Conservation (phyloP, 129 eudicot genomes). For the Chrysanthemum seticuspe region DNA sequence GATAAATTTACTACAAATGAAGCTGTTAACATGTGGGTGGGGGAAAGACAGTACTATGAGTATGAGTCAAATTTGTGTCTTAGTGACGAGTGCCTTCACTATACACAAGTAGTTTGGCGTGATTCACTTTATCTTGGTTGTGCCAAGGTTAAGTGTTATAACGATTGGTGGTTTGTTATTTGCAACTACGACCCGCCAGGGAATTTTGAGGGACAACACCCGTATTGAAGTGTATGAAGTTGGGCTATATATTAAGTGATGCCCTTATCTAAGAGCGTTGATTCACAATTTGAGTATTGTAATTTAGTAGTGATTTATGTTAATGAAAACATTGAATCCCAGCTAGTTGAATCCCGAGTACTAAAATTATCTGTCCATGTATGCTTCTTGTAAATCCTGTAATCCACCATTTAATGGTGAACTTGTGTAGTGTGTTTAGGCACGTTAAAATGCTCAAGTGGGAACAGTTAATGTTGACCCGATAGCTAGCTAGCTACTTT, state of each 20-base stretch:
- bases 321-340: neutral
- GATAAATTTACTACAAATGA: slow-evolving; percentile 38
- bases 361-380: too few relatives aligned
- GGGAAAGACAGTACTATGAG: slow-evolving; percentile 46
- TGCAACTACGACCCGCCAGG: slow-evolving; percentile 65
- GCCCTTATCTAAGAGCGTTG: neutral
- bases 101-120: slow-evolving; percentile 72
- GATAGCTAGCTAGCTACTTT: too few relatives aligned
- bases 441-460: too few relatives aligned
- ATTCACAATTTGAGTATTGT: neutral
- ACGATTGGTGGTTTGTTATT: slow-evolving; percentile 51
- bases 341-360: neutral
- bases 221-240: slow-evolving; percentile 14
- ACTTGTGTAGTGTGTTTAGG: too few relatives aligned
- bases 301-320: neutral
- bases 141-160: slow-evolving; percentile 46
- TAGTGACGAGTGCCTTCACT: slow-evolving; percentile 54
- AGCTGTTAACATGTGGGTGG: slow-evolving; percentile 60
- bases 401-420: too few relatives aligned
- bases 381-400: too few relatives aligned
- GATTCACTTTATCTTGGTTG: slow-evolving; percentile 57
- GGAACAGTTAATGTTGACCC: too few relatives aligned
- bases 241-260: neutral
- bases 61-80: slow-evolving; percentile 49
- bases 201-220: slow-evolving; percentile 43